Evolutionary conservation across 1,284 basidiomycete species (phyloP), one percentile per base, ranked within the genome.

Genomic region (Sphagnurus paluster): DNA sequence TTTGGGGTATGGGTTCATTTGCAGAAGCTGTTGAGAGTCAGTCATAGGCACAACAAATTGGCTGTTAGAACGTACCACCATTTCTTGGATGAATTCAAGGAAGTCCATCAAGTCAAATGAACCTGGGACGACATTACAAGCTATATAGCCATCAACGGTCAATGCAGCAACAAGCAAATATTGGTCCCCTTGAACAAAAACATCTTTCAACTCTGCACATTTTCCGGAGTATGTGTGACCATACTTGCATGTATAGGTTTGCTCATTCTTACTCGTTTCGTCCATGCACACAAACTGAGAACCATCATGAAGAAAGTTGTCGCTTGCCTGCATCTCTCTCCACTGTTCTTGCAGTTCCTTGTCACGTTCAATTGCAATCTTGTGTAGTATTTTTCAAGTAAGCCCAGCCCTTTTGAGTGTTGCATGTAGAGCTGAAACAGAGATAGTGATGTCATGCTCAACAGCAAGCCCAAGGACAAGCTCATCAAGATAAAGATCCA

Each of bases 181-280:
- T 0, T 50, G 35, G 9, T 54, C 45, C 13, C 26, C 26, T 6
- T 13, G 26, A 28, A 28, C 26, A 13, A 28, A 28, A 6, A 28
- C 26, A 32, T 49, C 57, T 11, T 39, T 5, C 10, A 60, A 36
- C 5, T 50, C 46, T 10, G 65, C 62, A 9, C 44, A 39, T 34
- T 44, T 19, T 20, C 59, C 60, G 13, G 42, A 32, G 2, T 44
- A 25, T 4, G 56, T 39, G 6, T 51, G 28, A 3, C 60, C 56
- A 50, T 55, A 58, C 13, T 32, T 42, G 0, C 52, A 36, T 7
- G 42, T 39, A 8, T 44, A 44, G 1, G 44, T 48, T 14, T 55
- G 50, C 13, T 60, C 54, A 36, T 63, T 58, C 34, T 63, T 63
- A 52, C 58, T 57, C 11, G 49, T 54, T 44, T 62, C 54, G 28